Base-by-base conservation (phyloP, 768 basidiomycete species). In the Pleurotus platypus region DNA sequence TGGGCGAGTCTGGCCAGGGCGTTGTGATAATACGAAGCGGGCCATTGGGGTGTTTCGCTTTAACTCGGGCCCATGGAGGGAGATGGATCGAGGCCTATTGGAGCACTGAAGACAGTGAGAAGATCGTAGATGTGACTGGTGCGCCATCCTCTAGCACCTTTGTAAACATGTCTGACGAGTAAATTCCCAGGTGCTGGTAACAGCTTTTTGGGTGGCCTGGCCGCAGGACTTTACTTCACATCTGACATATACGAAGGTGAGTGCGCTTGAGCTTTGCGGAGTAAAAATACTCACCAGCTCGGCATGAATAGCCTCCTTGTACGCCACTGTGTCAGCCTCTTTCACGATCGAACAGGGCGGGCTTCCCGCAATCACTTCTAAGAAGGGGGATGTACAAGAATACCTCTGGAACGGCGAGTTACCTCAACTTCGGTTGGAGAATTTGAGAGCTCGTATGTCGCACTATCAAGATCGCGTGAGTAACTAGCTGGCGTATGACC, bases 61-160 rank as follows among this genome's bases (percentile, higher is more conserved):
- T 80, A 27, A 75, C 78, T 26, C 62, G 60, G 12, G 24, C 70
- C 66, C 61, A 66, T 62, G 58, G 67, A 49, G 65, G 76, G 59
- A 64, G 62, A 50, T 95, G 93, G 93, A 69, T 92, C 20, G 80
- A 82, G 7, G 89, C 93, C 11, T 94, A 80, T 66, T 93, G 90
- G 87, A 72, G 72, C 5, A 50, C 11, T 42, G 65, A 69, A 51
- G 72, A 79, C 58, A 61, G 64, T 24, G 70, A 71, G 18, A 82
- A 78, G 56, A 75, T 95, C 13, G 80, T 88, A 2, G 92, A 95
- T 69, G 91, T 93, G 22, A 95, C 92, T 61, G 93, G 90, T 85
- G 60, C 62, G 67, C 65, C 54, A 22, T 15, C 58, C 61, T 43
- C 24, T 49, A 26, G 35, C 50, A 45, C 20, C 48, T 7, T 55